These are phyloP conservation scores for Eucalyptus dawsonii DNA, from an alignment of 345 rosid species.

Conservation along the genomic window DNA sequence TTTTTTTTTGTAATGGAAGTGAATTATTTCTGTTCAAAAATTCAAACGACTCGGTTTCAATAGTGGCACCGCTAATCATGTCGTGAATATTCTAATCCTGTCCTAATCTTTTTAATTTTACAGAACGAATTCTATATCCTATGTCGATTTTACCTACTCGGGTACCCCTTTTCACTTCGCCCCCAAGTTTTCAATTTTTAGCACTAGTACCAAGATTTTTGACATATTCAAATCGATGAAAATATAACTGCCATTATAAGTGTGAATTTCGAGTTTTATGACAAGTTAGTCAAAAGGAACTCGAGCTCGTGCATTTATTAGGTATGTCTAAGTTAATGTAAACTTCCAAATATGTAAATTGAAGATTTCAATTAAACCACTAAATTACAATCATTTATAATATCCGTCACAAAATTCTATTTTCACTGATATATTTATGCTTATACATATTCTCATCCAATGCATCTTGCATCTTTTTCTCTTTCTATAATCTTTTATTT, in stretches of 20 bases:
- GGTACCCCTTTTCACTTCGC: not conserved
- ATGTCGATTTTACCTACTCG: fast-evolving
- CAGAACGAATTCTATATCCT: not conserved
- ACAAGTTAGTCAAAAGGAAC: fast-evolving
- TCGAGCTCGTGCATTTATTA: fast-evolving
- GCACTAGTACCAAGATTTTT: fast-evolving
- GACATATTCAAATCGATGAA: fast-evolving
- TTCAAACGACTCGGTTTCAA: not conserved
- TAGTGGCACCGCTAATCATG: not conserved
- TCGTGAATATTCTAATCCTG: fast-evolving
- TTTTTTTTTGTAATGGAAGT: not conserved
- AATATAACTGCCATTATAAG: fast-evolving
- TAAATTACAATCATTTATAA: fast-evolving
- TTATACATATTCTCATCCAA: not conserved
- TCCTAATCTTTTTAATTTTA: not conserved
- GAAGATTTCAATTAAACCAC: not conserved
- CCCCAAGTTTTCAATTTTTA: not conserved
- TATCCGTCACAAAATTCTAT: fast-evolving
- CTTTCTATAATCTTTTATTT: not conserved
- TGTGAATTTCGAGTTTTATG: fast-evolving
- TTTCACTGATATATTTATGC: fast-evolving
- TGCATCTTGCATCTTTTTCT: not conserved
- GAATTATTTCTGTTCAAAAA: not conserved
- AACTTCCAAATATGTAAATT: not conserved
- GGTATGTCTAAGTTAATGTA: fast-evolving